Percentiles rank a stretch among this genome's conserved stretches.
Evolutionary conservation across 2,329 filamentous ascomycete species (phyloP).

Genomic region (Capronia coronata): DNA sequence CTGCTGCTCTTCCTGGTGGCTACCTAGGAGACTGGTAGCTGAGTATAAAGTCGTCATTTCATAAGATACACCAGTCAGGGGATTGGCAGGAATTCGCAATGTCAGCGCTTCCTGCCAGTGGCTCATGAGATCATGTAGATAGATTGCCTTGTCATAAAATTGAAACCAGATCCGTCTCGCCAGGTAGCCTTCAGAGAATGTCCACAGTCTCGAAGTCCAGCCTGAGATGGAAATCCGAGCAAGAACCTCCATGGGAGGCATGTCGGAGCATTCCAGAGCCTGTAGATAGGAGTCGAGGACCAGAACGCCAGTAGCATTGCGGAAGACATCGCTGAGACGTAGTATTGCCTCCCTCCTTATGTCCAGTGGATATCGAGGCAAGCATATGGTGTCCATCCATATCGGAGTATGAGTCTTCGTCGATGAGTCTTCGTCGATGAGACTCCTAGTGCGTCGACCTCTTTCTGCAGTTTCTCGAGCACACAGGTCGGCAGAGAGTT

Average conservation of each 20-base stretch:
- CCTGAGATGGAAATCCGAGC: conserved; percentile 3
- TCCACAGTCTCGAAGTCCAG: conserved; percentile 9
- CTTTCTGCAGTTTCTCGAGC: conserved; percentile 14
- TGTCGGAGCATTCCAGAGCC: conserved; percentile 7
- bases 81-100: neutral
- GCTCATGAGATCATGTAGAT: conserved; percentile 1
- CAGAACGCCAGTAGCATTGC: conserved; percentile 15
- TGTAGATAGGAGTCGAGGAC: conserved; percentile 24
- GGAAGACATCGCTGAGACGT: conserved; percentile 21
- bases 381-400: conserved; percentile 28
- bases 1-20: neutral
- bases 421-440: no score
- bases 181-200: conserved; percentile 4
- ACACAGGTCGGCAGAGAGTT: conserved; percentile 24
- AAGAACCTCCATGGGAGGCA: conserved; percentile 12
- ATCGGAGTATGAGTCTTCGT: conserved; percentile 14
- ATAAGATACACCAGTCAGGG: neutral
- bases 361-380: conserved; percentile 13
- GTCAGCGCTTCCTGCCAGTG: neutral
- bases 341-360: conserved; percentile 10
- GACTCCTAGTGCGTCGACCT: conserved; percentile 2
- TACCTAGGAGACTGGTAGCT: neutral
- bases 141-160: conserved; percentile 2
- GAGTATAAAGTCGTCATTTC: neutral
- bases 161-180: conserved; percentile 7